These are phyloP conservation scores for Xylaria curta DNA, from an alignment of 495 filamentous ascomycete species.

Conservation along the genomic window DNA sequence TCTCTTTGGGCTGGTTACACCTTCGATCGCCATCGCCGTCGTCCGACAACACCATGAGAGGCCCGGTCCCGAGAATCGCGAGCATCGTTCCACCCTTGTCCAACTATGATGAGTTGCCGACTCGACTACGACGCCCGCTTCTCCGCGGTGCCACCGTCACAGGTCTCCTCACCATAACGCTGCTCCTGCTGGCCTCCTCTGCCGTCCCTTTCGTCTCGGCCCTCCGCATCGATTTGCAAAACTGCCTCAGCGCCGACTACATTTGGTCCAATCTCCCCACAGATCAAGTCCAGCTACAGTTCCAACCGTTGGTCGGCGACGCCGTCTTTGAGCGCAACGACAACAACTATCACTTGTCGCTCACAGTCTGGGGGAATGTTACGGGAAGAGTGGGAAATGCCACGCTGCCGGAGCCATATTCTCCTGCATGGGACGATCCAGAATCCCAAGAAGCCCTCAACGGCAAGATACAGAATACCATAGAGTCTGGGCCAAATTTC, in stretches of 20 bases:
- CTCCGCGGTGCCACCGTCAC: conserved; percentile 8
- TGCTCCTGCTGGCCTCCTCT: conserved; percentile 36
- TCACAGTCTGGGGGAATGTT: conserved; percentile 92
- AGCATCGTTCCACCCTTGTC: conserved; percentile 30
- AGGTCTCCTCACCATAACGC: conserved; percentile 16
- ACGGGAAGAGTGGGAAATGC: conserved; percentile 60
- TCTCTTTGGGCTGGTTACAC: conserved; percentile 36
- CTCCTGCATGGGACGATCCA: conserved; percentile 60
- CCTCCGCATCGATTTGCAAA: conserved; percentile 76
- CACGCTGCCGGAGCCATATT: conserved; percentile 60
- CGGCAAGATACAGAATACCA: conserved; percentile 77
- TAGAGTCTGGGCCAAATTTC: conserved; percentile 43
- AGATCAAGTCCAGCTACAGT: conserved; percentile 67
- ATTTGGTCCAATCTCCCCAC: conserved; percentile 54
- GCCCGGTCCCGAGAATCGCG: conserved; percentile 31
- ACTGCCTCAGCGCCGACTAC: conserved; percentile 74
- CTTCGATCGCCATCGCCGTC: conserved; percentile 24
- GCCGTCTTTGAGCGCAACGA: conserved; percentile 71
- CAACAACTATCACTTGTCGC: conserved; percentile 68
- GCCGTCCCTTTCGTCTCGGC: conserved; percentile 51
- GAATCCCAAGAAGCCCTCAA: conserved; percentile 54
- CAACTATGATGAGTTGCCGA: conserved; percentile 29
- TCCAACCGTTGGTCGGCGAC: conserved; percentile 72
- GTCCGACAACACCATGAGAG: conserved; percentile 42
- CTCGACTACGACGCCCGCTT: conserved; percentile 26